A percentile compares a stretch with the other conserved stretches of the same genome.
phyloP scores from a whole-genome alignment of 805 yeast species.

The Cyberlindnera nakhonratchasimensis region DNA sequence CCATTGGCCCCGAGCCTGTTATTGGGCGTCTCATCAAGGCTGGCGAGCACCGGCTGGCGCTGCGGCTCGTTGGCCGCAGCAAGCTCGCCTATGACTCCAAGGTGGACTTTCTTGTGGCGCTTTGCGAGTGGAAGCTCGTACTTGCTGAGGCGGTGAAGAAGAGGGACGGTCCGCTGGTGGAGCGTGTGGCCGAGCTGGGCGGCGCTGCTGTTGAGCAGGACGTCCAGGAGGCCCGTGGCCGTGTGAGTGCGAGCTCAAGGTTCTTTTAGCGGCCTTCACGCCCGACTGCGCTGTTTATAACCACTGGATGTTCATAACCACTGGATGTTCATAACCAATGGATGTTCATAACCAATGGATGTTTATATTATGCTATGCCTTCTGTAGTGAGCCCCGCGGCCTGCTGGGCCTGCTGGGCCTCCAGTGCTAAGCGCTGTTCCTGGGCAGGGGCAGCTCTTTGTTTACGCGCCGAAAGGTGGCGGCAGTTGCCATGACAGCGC shows the following conservation, averaged over 20 bases:
- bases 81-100: slow-evolving; percentile 18
- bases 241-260: slow-evolving; percentile 14
- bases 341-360: no score
- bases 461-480: no score
- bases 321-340: no score
- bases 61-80: slow-evolving; percentile 16
- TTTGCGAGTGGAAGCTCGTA: slow-evolving; percentile 21
- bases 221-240: slow-evolving; percentile 12
- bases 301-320: no score
- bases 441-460: no score
- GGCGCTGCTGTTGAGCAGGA: slow-evolving; percentile 3
- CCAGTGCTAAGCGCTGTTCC: no score
- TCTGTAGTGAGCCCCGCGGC: no score
- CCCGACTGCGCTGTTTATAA: no score
- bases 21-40: slow-evolving; percentile 17
- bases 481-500: no score
- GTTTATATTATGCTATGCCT: no score
- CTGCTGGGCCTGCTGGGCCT: no score
- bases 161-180: slow-evolving; percentile 17
- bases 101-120: slow-evolving; percentile 16
- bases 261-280: slow-evolving; percentile 7
- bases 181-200: slow-evolving; percentile 9
- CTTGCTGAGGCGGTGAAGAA: slow-evolving; percentile 23
- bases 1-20: slow-evolving; percentile 69
- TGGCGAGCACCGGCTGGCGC: slow-evolving; percentile 18